A percentile compares a stretch with the other conserved stretches of the same genome.
phyloP scores from a whole-genome alignment of 352 stramenopile genomes.

The Globisporangium acanthophoron region DNA sequence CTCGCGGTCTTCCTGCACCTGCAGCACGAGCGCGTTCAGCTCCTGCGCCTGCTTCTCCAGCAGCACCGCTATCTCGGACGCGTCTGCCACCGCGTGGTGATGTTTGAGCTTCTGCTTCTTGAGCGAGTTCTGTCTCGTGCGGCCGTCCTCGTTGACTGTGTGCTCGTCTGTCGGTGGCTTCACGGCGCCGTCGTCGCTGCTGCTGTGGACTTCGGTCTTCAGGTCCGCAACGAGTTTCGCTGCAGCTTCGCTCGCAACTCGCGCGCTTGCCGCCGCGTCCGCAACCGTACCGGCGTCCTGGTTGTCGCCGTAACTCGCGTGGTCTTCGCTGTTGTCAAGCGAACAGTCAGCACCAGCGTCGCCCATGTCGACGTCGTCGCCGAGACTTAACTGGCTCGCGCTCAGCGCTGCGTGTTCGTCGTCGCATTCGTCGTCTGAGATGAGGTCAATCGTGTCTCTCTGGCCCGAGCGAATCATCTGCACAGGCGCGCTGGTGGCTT shows the following conservation, averaged over 20 bases:
- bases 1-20: conserved; percentile 4
- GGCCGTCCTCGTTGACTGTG: background rate
- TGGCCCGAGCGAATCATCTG: conserved; percentile 1
- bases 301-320: background rate
- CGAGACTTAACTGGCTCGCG: background rate
- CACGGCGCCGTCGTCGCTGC: background rate
- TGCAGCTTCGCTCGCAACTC: background rate
- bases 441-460: conserved; percentile 7
- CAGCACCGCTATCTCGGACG: background rate
- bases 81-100: too few relatives aligned
- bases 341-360: background rate
- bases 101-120: conserved; percentile 11
- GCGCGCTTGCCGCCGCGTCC: background rate
- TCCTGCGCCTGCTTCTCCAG: conserved; percentile 3
- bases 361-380: conserved; percentile 2
- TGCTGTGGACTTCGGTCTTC: background rate
- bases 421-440: conserved; percentile 5
- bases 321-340: background rate
- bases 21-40: conserved; percentile 1
- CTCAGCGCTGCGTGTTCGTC: background rate
- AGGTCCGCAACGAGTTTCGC: background rate
- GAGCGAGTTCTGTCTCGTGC: conserved; percentile 1
- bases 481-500: background rate
- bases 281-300: background rate
- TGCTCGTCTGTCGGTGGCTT: background rate